These are phyloP conservation scores for Xanthoconium stramineum DNA, from an alignment of 768 basidiomycete species.

Conservation along the genomic window DNA sequence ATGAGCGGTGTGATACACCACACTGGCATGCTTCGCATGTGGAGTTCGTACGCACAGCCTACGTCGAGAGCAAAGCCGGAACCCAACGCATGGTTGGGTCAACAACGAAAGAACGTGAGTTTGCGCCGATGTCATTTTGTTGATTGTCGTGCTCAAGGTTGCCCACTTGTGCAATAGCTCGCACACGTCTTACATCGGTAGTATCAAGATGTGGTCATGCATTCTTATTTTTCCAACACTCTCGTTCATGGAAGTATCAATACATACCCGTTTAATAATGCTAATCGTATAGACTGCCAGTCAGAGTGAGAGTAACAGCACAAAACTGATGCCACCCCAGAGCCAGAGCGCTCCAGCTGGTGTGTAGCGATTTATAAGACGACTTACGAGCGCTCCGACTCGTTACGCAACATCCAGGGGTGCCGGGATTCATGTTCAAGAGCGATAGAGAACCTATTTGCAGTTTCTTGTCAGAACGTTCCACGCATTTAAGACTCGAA, in stretches of 20 bases:
- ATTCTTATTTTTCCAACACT: background rate
- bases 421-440: too few species aligned
- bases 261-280: conserved; percentile 14
- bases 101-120: conserved; percentile 53
- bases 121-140: background rate
- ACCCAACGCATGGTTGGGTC: conserved; percentile 67
- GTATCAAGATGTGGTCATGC: background rate
- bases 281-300: background rate
- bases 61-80: conserved; percentile 43
- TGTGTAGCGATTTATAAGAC: too few species aligned
- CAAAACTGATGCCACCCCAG: too few species aligned
- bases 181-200: conserved; percentile 29
- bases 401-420: too few species aligned
- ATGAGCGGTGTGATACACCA: conserved; percentile 76
- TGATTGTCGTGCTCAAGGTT: background rate
- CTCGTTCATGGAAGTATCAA: conserved; percentile 9
- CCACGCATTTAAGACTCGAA: too few species aligned
- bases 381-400: too few species aligned
- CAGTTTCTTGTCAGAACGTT: too few species aligned
- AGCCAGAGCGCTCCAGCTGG: too few species aligned
- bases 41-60: conserved; percentile 56
- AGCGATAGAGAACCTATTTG: too few species aligned
- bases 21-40: conserved; percentile 59
- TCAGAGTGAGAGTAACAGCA: too few species aligned
- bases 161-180: conserved; percentile 17